Conservation (phyloP, 2,329 filamentous ascomycete genomes). For the Aspergillus sp. region DNA sequence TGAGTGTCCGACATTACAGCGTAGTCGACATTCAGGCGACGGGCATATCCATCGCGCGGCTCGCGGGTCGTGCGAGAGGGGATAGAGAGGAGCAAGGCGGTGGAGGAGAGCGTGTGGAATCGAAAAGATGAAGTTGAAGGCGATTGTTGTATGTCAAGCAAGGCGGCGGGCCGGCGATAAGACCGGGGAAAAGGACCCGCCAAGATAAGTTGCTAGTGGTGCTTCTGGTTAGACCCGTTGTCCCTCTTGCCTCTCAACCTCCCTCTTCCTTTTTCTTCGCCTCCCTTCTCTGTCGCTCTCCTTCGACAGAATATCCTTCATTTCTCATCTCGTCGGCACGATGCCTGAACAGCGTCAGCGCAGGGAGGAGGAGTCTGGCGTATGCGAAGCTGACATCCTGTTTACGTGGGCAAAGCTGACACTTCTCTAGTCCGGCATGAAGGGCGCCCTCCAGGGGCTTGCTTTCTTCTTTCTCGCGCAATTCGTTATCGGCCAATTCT, state of each 20-base stretch:
- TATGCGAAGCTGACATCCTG: slow-evolving; percentile 18
- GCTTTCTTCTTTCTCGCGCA: slow-evolving; percentile 60
- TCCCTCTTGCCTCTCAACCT: neutral
- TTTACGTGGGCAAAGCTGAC: slow-evolving; percentile 18
- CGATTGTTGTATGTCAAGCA: neutral
- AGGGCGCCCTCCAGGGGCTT: slow-evolving; percentile 52
- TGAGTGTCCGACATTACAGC: slow-evolving; percentile 36
- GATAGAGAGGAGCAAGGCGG: neutral
- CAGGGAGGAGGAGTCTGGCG: slow-evolving; percentile 30
- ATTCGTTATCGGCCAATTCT: slow-evolving; percentile 55
- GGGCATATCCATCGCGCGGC: slow-evolving; percentile 28
- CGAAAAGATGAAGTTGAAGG: neutral
- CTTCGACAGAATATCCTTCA: neutral
- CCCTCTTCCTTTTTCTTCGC: slow-evolving; percentile 8
- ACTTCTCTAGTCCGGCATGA: slow-evolving; percentile 37
- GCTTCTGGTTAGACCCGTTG: neutral
- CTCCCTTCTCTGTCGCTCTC: slow-evolving; percentile 12
- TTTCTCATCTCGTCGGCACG: slow-evolving; percentile 13
- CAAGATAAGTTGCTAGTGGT: neutral
- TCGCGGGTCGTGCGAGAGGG: neutral
- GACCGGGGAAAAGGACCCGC: slow-evolving; percentile 1
- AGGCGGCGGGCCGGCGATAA: neutral
- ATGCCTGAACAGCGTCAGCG: slow-evolving; percentile 41
- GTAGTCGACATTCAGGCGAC: slow-evolving; percentile 19
- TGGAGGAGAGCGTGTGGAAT: neutral